Conservation (phyloP, 2,329 filamentous ascomycete species). For the Fusarium hainanense region DNA sequence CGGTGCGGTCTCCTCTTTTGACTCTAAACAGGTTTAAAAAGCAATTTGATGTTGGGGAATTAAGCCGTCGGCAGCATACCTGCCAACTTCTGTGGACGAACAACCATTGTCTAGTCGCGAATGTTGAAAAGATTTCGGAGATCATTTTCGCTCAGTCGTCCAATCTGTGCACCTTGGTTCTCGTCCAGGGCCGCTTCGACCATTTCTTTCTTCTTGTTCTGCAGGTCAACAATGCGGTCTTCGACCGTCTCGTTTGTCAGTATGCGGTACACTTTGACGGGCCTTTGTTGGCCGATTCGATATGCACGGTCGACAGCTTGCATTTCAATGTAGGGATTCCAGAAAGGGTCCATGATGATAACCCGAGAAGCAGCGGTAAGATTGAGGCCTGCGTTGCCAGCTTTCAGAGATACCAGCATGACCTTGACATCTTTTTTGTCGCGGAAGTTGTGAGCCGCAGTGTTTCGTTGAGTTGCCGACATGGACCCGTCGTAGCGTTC, state of each 20-base stretch:
- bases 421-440: conserved; percentile 73
- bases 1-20: neutral
- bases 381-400: conserved; percentile 88
- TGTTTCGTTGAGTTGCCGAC: conserved; percentile 74
- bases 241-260: conserved; percentile 84
- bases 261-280: conserved; percentile 84
- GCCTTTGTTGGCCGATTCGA: conserved; percentile 81
- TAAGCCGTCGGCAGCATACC: neutral
- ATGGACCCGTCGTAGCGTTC: conserved; percentile 86
- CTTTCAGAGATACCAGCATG: conserved; percentile 83
- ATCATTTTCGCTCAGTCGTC: conserved; percentile 73
- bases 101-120: neutral
- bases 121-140: conserved; percentile 73
- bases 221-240: conserved; percentile 83
- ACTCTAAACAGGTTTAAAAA: conserved; percentile 14
- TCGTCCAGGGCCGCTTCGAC: conserved; percentile 86
- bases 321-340: conserved; percentile 93
- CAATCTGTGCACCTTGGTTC: conserved; percentile 72
- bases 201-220: conserved; percentile 80
- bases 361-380: conserved; percentile 85
- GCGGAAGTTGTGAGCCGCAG: conserved; percentile 73
- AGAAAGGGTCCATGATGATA: conserved; percentile 92
- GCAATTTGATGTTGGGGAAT: neutral
- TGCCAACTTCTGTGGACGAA: neutral
- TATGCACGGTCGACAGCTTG: conserved; percentile 92